Percentiles rank a stretch among this genome's conserved stretches.
phyloP scores from a whole-genome alignment of 768 basidiomycete species.

The Termitomyces titanicus region DNA sequence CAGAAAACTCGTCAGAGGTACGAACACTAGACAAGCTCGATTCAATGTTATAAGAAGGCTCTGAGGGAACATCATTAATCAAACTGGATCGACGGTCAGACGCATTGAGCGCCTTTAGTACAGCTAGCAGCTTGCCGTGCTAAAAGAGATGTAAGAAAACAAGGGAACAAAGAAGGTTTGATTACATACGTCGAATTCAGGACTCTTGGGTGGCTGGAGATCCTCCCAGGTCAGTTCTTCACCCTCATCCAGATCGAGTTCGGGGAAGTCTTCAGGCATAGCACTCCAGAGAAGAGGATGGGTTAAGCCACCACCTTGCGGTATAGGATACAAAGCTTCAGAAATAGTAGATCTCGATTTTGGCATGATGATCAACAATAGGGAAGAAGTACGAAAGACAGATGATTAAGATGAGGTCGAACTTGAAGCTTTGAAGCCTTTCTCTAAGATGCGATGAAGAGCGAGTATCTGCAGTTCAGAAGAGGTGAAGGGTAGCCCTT shows the following conservation, averaged over 20 bases:
- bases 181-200: background rate
- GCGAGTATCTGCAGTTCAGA: background rate
- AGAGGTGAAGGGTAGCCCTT: background rate
- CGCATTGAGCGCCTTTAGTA: background rate
- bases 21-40: too few species aligned
- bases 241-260: background rate
- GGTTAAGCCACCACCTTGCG: background rate
- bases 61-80: too few species aligned
- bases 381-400: background rate
- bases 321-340: background rate
- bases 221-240: background rate
- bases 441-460: too few species aligned
- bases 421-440: too few species aligned
- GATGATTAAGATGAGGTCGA: background rate
- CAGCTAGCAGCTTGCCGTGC: background rate
- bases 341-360: background rate
- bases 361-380: background rate
- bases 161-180: background rate
- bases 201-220: background rate
- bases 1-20: too few species aligned
- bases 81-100: background rate
- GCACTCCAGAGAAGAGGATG: slow-evolving; percentile 7
- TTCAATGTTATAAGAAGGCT: too few species aligned
- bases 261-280: background rate
- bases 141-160: background rate